Conservation (phyloP, 306 rosid species). For the Rosa persica region DNA sequence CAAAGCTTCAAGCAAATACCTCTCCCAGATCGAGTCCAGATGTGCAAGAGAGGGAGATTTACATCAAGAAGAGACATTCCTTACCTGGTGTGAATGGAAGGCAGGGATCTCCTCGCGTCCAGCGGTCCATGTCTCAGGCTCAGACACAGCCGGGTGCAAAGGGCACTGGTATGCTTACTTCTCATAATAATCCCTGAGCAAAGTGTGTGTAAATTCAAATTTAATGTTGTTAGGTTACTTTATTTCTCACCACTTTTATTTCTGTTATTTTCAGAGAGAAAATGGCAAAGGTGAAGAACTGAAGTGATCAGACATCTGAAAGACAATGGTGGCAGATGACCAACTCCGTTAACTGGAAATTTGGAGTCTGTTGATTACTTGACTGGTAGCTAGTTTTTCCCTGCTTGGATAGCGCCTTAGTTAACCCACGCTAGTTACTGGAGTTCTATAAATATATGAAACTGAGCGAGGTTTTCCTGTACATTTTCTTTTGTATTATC, state of each 20-base stretch:
- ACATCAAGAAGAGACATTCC: constrained; percentile 83
- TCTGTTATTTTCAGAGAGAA: constrained; percentile 69
- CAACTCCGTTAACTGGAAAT: constrained; percentile 22
- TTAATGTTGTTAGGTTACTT: neutral
- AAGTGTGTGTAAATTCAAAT: neutral
- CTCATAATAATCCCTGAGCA: constrained; percentile 28
- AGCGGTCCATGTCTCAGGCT: constrained; percentile 59
- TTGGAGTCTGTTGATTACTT: constrained; percentile 31
- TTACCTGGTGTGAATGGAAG: constrained; percentile 78
- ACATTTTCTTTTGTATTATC: constrained; percentile 23
- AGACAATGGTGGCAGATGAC: constrained; percentile 30
- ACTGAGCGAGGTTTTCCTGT: constrained; percentile 51
- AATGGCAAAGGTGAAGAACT: constrained; percentile 72
- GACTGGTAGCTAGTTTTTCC: constrained; percentile 37
- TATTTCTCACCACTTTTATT: constrained; percentile 34
- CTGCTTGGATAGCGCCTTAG: constrained; percentile 18
- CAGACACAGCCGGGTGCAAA: constrained; percentile 50
- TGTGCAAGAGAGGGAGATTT: constrained; percentile 63
- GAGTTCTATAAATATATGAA: constrained; percentile 24
- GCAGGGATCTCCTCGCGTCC: constrained; percentile 84
- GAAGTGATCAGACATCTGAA: constrained; percentile 26
- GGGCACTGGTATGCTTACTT: constrained; percentile 44
- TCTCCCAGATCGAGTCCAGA: constrained; percentile 97
- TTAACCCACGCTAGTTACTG: constrained; percentile 18
- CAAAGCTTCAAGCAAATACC: constrained; percentile 64